phyloP scores from a whole-genome alignment of 2,329 filamentous ascomycete species.

The Phaeomoniella chlamydospora region DNA sequence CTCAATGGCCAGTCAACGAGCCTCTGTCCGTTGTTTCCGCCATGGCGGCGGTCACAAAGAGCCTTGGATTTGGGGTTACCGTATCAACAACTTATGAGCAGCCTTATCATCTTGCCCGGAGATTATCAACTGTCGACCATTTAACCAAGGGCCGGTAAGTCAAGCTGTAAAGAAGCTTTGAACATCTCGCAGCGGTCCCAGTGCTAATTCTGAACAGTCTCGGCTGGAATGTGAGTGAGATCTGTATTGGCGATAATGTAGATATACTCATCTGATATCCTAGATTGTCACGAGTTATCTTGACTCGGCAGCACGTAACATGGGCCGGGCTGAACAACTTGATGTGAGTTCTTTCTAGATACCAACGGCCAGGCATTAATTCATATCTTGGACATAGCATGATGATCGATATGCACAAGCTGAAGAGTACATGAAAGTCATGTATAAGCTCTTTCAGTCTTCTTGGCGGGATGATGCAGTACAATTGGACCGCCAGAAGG shows the following conservation, averaged over 20 bases:
- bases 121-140: slow-evolving; percentile 52
- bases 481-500: slow-evolving; percentile 40
- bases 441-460: slow-evolving; percentile 53
- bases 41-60: slow-evolving; percentile 54
- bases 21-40: slow-evolving; percentile 48
- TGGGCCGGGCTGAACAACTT: slow-evolving; percentile 42
- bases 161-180: no score
- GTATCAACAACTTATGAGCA: slow-evolving; percentile 55
- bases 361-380: slow-evolving; percentile 3
- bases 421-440: slow-evolving; percentile 49
- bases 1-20: slow-evolving; percentile 60
- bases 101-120: slow-evolving; percentile 50
- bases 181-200: no score
- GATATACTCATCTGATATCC: background rate
- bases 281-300: slow-evolving; percentile 54
- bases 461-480: slow-evolving; percentile 57
- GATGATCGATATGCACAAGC: slow-evolving; percentile 51
- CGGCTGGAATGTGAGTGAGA: slow-evolving; percentile 37
- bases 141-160: slow-evolving; percentile 44
- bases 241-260: no score
- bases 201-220: no score
- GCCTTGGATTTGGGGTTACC: slow-evolving; percentile 55
- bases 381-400: slow-evolving; percentile 36
- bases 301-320: slow-evolving; percentile 50
- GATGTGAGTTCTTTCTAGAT: slow-evolving; percentile 11